phyloP scores from a whole-genome alignment of 768 basidiomycete species.

The Suillus luteus region DNA sequence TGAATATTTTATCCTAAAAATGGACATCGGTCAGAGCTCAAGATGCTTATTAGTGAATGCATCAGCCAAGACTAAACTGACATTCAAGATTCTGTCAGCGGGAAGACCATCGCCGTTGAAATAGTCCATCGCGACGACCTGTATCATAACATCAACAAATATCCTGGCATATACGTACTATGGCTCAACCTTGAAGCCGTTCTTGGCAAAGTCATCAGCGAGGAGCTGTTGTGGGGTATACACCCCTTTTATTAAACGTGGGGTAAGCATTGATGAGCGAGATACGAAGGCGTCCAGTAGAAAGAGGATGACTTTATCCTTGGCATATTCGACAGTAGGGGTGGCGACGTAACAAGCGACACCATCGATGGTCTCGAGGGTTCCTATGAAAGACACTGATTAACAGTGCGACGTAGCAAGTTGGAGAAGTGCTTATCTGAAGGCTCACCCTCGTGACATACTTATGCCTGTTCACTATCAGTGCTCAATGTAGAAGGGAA shows the following conservation, averaged over 20 bases:
- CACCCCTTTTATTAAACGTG: neutral
- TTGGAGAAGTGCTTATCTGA: constrained; percentile 35
- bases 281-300: constrained; percentile 53
- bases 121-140: constrained; percentile 39
- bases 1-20: constrained; percentile 32
- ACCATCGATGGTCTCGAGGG: constrained; percentile 47
- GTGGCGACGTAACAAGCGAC: constrained; percentile 55
- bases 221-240: constrained; percentile 25
- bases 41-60: neutral
- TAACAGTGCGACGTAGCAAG: neutral
- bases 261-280: constrained; percentile 43
- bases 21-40: neutral
- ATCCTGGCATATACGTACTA: neutral
- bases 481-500: neutral
- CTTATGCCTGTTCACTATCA: constrained; percentile 39
- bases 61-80: neutral
- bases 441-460: constrained; percentile 50
- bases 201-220: constrained; percentile 39
- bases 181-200: constrained; percentile 37
- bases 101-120: constrained; percentile 39
- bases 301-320: constrained; percentile 58
- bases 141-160: neutral
- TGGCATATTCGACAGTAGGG: constrained; percentile 49
- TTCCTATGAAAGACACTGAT: constrained; percentile 37
- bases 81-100: constrained; percentile 19